Evolutionary conservation across 306 rosid genomes (phyloP), one percentile per base, ranked within the genome.

Genomic region (Glycyrrhiza uralensis): DNA sequence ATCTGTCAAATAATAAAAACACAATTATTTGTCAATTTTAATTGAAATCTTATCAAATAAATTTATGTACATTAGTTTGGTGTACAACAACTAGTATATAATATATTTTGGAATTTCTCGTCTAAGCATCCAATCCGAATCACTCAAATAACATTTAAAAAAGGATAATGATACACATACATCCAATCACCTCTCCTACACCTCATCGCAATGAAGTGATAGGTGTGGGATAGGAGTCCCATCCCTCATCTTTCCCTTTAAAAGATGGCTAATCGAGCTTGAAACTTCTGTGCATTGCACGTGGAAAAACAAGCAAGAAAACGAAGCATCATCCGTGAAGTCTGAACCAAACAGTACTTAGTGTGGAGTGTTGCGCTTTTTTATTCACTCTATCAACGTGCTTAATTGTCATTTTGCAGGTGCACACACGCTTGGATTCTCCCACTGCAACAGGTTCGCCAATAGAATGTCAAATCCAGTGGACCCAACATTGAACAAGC

Each of bases 371-470:
- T 30, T 14, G 44, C 7, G 23, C 44, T 14, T 15, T 15, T 58
- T 18, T 1, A 5, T 62, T 13, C 45, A 20, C 50, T 63, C 10
- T 4, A 13, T 4, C 7, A 69, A 77, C 49, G 35, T 59, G 63
- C 10, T 46, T n/a, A 30, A 65, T 42, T 36, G 45, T 49, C 26
- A 14, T 30, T 29, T 52, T 82, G 51, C 85, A 91, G 97, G 83
- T 23, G 97, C 96, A 3, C 97, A 91, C 72, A 85, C 90, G 61
- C 80, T 89, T 0, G 97, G 97, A 74, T 89, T 87, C 85, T 89
- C 97, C 23, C 97, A 89, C 9, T 91, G 97, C 80, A 18, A 9
- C 80, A 78, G n/a, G 54, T 72, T 87, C 41, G n/a, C 85, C 0
- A 82, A 61, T 24, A 81, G 96, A 67, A 73, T 89, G 2, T 87